Percentiles rank a stretch among this genome's conserved stretches.
These are phyloP conservation scores for Salix dunnii DNA, from an alignment of 345 rosid species.

Conservation along the genomic window DNA sequence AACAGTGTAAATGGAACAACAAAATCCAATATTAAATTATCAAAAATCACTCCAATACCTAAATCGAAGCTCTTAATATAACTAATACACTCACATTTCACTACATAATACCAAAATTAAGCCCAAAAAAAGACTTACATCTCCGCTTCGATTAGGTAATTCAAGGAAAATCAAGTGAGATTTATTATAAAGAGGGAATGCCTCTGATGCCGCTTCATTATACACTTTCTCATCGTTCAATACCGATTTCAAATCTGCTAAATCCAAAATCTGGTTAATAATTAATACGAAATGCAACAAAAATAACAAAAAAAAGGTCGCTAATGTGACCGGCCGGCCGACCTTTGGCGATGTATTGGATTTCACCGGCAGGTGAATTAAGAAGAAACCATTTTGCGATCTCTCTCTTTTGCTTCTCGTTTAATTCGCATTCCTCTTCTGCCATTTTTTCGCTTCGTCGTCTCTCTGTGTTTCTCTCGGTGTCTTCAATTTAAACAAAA, in stretches of 20 bases:
- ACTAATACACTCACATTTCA: neutral
- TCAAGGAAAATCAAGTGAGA: conserved; percentile 87
- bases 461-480: conserved; percentile 1
- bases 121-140: conserved; percentile 41
- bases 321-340: neutral
- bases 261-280: neutral
- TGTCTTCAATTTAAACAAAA: neutral
- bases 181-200: conserved; percentile 81
- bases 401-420: conserved; percentile 75
- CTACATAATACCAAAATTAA: no score
- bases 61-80: no score
- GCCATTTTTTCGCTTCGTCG: conserved; percentile 34
- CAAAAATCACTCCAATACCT: no score
- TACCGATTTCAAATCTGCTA: conserved; percentile 71
- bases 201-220: conserved; percentile 72
- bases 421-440: conserved; percentile 58
- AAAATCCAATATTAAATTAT: no score
- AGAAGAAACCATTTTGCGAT: conserved; percentile 99
- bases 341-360: conserved; percentile 96
- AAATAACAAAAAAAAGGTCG: neutral
- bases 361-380: conserved; percentile 94
- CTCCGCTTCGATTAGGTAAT: conserved; percentile 60
- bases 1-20: neutral
- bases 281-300: neutral
- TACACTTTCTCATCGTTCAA: conserved; percentile 63